Evolutionary conservation across 495 filamentous ascomycete species (phyloP).

Genomic region (Penicillium antarcticum): DNA sequence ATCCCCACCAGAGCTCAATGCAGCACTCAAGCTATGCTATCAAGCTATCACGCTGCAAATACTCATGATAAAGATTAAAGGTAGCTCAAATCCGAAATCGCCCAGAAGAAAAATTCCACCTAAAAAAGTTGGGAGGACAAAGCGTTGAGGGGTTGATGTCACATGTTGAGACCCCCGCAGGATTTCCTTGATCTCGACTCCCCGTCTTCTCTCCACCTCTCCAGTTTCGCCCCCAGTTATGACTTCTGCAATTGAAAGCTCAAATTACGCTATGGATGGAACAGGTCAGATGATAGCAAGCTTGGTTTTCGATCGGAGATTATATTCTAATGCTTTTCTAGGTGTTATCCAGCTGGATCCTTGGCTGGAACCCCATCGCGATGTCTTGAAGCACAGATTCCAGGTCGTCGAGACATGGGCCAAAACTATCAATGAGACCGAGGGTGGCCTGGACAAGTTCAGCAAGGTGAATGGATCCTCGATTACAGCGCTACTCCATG

Average conservation of each 20-base stretch:
- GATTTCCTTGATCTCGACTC: conserved; percentile 6
- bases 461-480: conserved; percentile 58
- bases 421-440: conserved; percentile 70
- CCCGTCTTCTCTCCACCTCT: not conserved
- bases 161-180: conserved; percentile 9
- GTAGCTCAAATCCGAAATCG: not conserved
- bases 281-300: not conserved
- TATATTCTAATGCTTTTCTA: conserved; percentile 23
- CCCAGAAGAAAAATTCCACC: not conserved
- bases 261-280: conserved; percentile 1
- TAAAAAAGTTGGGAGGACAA: not conserved
- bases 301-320: not conserved
- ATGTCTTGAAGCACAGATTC: conserved; percentile 72
- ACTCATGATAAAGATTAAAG: not conserved
- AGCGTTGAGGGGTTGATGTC: conserved; percentile 12
- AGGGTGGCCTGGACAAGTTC: conserved; percentile 92
- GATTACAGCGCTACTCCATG: not conserved
- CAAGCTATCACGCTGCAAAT: not conserved
- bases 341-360: conserved; percentile 87
- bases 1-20: conserved; percentile 4
- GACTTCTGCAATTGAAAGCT: conserved; percentile 2
- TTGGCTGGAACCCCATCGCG: conserved; percentile 82
- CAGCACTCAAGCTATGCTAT: not conserved
- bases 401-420: conserved; percentile 85
- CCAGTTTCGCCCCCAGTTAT: not conserved